A percentile compares a stretch with the other conserved stretches of the same genome.
Conservation (phyloP, 2,329 filamentous ascomycete genomes). For the Colletotrichum destructivum region DNA sequence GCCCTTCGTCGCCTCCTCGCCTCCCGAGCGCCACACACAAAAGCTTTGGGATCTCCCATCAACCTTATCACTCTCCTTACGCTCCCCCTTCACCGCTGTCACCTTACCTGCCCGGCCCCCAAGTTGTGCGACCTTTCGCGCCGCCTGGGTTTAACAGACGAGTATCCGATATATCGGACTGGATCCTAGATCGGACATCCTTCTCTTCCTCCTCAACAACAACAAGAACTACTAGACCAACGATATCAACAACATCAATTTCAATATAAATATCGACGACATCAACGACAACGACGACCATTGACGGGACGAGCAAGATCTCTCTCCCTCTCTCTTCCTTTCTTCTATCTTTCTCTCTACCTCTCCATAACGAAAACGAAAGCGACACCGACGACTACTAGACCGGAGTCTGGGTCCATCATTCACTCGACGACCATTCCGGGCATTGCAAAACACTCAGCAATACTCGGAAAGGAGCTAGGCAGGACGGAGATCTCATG, state of each 20-base stretch:
- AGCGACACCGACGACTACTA: neutral
- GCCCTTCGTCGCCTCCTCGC: constrained; percentile 23
- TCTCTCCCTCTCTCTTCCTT: neutral
- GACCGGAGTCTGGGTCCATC: neutral
- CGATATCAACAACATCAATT: neutral
- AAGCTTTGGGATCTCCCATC: constrained; percentile 42
- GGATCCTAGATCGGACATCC: constrained; percentile 40
- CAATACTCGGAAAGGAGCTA: neutral
- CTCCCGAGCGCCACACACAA: constrained; percentile 42
- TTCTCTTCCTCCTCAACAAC: neutral
- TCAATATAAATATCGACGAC: neutral
- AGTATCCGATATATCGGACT: constrained; percentile 42
- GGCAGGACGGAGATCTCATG: neutral
- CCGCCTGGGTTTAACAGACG: constrained; percentile 39
- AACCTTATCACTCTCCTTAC: constrained; percentile 31
- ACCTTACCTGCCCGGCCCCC: constrained; percentile 30
- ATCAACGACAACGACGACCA: constrained; percentile 1
- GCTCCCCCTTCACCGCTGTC: constrained; percentile 26
- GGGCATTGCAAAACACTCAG: neutral
- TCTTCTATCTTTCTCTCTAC: too few relatives aligned
- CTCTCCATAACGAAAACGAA: too few relatives aligned
- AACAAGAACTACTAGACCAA: neutral
- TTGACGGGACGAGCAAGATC: neutral
- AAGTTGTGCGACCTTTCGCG: constrained; percentile 40
- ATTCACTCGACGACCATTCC: neutral